phyloP scores from a whole-genome alignment of 306 rosid species.

The Casuarina cunninghamiana region DNA sequence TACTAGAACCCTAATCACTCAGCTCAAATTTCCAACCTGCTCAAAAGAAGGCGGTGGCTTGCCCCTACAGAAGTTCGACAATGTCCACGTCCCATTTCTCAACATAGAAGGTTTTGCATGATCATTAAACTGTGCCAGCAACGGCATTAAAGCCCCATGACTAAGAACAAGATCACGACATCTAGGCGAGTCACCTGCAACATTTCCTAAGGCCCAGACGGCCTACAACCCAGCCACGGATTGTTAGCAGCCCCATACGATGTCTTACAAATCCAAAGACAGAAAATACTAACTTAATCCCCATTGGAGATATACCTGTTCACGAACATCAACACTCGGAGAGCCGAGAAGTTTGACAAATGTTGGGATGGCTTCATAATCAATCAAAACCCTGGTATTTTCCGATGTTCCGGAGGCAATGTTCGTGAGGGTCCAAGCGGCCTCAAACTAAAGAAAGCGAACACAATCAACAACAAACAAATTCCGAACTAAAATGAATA shows the following conservation, averaged over 20 bases:
- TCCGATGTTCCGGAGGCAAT: constrained; percentile 93
- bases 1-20: neutral
- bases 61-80: constrained; percentile 91
- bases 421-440: constrained; percentile 98
- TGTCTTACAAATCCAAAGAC: neutral
- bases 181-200: constrained; percentile 94
- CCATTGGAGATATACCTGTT: constrained; percentile 56
- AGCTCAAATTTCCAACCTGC: constrained; percentile 31
- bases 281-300: neutral
- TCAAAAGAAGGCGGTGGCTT: constrained; percentile 94
- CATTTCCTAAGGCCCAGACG: constrained; percentile 95
- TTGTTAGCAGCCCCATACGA: neutral
- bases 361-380: constrained; percentile 87
- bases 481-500: neutral
- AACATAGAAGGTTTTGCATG: constrained; percentile 91
- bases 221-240: constrained; percentile 47
- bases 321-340: constrained; percentile 89
- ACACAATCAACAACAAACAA: constrained; percentile 3
- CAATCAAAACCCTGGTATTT: constrained; percentile 86
- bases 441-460: constrained; percentile 63
- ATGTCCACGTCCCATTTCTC: constrained; percentile 92
- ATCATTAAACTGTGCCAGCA: constrained; percentile 78
- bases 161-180: constrained; percentile 92
- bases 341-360: constrained; percentile 84
- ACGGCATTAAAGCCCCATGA: constrained; percentile 73